Percentiles rank a stretch among this genome's conserved stretches.
These are phyloP conservation scores for Irineochytrium annulatum DNA, from an alignment of 192 early-diverging fungal genomes.

Conservation along the genomic window DNA sequence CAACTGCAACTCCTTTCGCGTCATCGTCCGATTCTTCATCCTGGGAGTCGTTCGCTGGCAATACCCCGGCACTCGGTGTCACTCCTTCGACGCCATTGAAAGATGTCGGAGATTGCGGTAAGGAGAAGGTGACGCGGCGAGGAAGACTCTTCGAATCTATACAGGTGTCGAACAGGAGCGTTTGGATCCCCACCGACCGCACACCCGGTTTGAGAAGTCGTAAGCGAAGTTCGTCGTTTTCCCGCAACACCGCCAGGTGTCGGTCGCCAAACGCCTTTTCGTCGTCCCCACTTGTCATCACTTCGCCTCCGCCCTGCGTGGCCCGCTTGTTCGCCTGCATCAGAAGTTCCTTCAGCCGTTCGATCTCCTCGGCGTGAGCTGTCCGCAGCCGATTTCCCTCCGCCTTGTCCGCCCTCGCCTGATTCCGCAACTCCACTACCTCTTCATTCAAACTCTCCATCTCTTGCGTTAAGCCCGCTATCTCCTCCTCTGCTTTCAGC, in stretches of 20 bases:
- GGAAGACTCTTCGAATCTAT: no score
- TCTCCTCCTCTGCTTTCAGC: no score
- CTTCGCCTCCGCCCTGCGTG: neutral
- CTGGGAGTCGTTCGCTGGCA: no score
- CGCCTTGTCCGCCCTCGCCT: neutral
- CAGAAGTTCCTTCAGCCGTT: neutral
- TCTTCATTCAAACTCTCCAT: neutral
- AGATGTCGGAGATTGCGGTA: no score
- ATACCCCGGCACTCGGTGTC: no score
- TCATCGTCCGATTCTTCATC: no score
- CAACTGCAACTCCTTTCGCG: no score
- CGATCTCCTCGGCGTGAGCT: neutral
- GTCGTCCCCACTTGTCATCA: neutral
- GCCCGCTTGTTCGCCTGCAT: neutral
- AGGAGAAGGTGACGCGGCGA: no score
- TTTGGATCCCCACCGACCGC: no score
- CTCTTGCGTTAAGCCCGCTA: neutral
- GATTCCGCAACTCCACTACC: neutral
- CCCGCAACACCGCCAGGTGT: neutral
- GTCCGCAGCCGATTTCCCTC: neutral
- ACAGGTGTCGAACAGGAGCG: no score
- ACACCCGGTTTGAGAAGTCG: no score
- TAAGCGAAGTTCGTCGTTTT: conserved; percentile 2
- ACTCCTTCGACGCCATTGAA: no score
- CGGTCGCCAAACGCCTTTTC: neutral